Evolutionary conservation across 1,284 basidiomycete species (phyloP), one percentile per base, ranked within the genome.

Genomic region (Omphalotus olearius): DNA sequence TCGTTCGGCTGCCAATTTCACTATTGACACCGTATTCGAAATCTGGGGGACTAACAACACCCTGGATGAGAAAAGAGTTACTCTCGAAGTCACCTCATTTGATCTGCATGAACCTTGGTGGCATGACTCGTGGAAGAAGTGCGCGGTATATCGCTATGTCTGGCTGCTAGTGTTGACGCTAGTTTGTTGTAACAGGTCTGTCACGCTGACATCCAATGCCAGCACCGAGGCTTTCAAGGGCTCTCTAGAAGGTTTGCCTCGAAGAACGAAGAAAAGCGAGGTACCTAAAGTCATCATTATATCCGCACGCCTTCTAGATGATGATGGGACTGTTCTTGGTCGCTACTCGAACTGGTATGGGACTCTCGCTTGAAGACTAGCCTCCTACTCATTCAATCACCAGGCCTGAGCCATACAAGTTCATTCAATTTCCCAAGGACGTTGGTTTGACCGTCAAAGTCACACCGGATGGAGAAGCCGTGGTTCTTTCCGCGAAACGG

Each of bases 371-470:
- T 45, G 44, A 43, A 28, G 16, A 50, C 40, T 46, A 42, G 33
- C 55, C 20, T 25, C 33, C 36, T 23, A 49, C 46, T 53, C 47
- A 57, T 53, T 45, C 51, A 47, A 53, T 35, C 44, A 42, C 47
- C 58, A 92, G 89, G 90, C 89, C 89, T 10, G 89, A 93, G 66
- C 93, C 93, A 25, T 94, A 86, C 77, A 95, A 96, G 69, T 94
- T 82, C 69, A 83, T 95, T 66, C 74, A 79, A 44, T 93, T 93
- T 75, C 90, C 91, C 36, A 66, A 76, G 47, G 75, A 80, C 51
- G 64, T 86, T 26, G 80, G 78, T 18, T 72, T 93, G 48, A 67
- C 74, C 48, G 75, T 84, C 50, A 65, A 63, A 6, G 71, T 81
- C 10, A 67, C 65, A n/a, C 56, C 62, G 5, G 80, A 85, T 55